Evolutionary conservation across 164 flowering plant species (phyloP).

Genomic region (Nymphaea thermarum): DNA sequence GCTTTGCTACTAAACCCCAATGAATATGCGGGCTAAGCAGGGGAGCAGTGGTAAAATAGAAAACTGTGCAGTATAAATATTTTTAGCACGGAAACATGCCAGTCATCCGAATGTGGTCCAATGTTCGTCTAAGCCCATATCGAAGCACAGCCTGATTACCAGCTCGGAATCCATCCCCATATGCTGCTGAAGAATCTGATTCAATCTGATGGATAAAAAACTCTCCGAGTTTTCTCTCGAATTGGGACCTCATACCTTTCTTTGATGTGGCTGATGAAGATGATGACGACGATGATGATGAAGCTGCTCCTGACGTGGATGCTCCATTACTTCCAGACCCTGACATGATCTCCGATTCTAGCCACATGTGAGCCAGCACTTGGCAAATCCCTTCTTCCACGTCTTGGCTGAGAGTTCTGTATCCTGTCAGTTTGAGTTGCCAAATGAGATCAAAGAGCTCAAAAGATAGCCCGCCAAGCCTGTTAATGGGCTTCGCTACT

Average conservation of each 20-base stretch:
- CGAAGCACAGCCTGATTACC: conserved; percentile 61
- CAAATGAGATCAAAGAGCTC: not conserved
- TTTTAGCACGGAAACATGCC: conserved; percentile 51
- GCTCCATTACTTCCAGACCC: conserved; percentile 34
- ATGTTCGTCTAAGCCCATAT: conserved; percentile 60
- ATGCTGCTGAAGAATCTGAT: conserved; percentile 72
- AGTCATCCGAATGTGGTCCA: conserved; percentile 70
- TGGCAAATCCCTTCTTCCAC: conserved; percentile 98
- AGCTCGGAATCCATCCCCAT: conserved; percentile 86
- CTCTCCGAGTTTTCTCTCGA: conserved; percentile 75
- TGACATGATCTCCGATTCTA: conserved; percentile 48
- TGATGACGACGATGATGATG: conserved; percentile 21
- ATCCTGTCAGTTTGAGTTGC: conserved; percentile 33
- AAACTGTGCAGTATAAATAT: not conserved
- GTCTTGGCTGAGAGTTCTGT: conserved; percentile 52
- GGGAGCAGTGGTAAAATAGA: not conserved
- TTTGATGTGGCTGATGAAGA: conserved; percentile 29
- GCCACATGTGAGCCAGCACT: conserved; percentile 93
- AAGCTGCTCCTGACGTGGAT: conserved; percentile 26
- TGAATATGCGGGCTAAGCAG: conserved; percentile 11
- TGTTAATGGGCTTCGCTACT: no score
- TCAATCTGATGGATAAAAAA: conserved; percentile 91
- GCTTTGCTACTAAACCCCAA: conserved; percentile 7
- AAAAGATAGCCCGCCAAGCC: no score
- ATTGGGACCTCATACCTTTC: conserved; percentile 39